phyloP scores from a whole-genome alignment of 2,329 filamentous ascomycete genomes.

The Bimuria novae-zelandiae region DNA sequence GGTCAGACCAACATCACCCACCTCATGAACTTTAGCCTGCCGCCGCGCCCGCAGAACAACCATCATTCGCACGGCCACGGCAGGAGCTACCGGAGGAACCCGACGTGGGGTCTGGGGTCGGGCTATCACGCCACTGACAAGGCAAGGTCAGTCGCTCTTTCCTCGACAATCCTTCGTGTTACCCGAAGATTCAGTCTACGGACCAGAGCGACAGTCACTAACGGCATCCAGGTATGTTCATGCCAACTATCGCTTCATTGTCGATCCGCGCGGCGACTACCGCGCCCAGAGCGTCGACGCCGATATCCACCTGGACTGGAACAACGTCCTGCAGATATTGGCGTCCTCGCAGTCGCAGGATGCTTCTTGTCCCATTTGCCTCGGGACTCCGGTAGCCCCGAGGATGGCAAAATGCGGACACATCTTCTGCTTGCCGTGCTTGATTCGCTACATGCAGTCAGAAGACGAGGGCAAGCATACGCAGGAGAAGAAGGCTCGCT shows the following conservation, averaged over 20 bases:
- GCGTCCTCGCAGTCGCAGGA: slow-evolving; percentile 88
- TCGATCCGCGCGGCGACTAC: slow-evolving; percentile 81
- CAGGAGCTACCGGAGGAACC: slow-evolving; percentile 64
- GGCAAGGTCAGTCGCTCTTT: slow-evolving; percentile 63
- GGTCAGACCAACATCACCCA: slow-evolving; percentile 98
- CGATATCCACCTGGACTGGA: slow-evolving; percentile 89
- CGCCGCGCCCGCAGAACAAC: slow-evolving; percentile 69
- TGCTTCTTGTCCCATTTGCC: slow-evolving; percentile 90
- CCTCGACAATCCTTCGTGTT: background rate
- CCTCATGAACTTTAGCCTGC: slow-evolving; percentile 86
- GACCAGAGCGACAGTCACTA: no score
- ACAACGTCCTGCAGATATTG: slow-evolving; percentile 85
- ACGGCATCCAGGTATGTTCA: slow-evolving; percentile 71
- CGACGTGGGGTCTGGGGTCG: slow-evolving; percentile 83
- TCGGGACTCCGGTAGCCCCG: slow-evolving; percentile 89
- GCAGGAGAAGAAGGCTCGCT: slow-evolving; percentile 72
- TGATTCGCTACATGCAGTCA: slow-evolving; percentile 95
- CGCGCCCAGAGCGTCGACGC: slow-evolving; percentile 80
- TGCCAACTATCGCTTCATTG: slow-evolving; percentile 96
- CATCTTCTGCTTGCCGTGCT: slow-evolving; percentile 91
- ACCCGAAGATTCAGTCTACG: no score
- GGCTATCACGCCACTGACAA: slow-evolving; percentile 92
- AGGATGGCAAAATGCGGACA: slow-evolving; percentile 97
- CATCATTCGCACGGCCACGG: slow-evolving; percentile 61
- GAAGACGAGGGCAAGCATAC: slow-evolving; percentile 63